phyloP scores from a whole-genome alignment of 2,329 filamentous ascomycete genomes.

The Cytospora piceae region DNA sequence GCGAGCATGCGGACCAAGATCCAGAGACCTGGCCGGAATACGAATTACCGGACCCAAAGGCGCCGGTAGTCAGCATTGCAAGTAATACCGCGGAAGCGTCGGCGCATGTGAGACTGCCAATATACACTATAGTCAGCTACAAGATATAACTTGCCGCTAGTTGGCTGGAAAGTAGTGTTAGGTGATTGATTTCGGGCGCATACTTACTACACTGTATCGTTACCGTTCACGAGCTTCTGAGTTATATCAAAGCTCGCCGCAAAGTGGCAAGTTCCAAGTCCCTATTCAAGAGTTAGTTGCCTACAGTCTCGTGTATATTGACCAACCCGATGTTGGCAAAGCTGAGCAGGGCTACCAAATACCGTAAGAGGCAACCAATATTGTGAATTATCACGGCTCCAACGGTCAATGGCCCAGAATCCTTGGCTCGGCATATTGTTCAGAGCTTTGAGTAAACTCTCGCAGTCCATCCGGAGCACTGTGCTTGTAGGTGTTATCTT shows the following conservation, averaged over 20 bases:
- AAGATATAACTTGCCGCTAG: background rate
- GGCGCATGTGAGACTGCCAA: background rate
- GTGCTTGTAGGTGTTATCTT: background rate
- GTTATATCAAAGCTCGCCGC: background rate
- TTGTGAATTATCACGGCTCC: background rate
- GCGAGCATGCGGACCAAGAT: background rate
- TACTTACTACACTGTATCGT: background rate
- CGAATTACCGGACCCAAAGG: background rate
- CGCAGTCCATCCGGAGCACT: background rate
- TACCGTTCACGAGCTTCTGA: background rate
- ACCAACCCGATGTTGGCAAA: background rate
- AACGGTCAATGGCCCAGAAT: background rate
- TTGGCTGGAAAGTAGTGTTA: background rate
- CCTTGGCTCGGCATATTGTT: background rate
- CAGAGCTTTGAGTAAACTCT: background rate
- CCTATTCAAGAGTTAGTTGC: background rate
- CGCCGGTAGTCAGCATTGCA: background rate
- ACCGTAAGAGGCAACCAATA: background rate
- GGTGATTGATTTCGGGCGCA: background rate
- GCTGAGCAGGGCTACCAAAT: background rate
- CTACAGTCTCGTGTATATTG: background rate
- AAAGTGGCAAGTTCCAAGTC: background rate
- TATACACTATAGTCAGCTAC: background rate
- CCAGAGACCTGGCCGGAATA: background rate
- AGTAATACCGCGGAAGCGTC: background rate